These are phyloP conservation scores for Dendrocalamus latiflorus DNA, from an alignment of 202 grass and related monocot species.

Conservation along the genomic window DNA sequence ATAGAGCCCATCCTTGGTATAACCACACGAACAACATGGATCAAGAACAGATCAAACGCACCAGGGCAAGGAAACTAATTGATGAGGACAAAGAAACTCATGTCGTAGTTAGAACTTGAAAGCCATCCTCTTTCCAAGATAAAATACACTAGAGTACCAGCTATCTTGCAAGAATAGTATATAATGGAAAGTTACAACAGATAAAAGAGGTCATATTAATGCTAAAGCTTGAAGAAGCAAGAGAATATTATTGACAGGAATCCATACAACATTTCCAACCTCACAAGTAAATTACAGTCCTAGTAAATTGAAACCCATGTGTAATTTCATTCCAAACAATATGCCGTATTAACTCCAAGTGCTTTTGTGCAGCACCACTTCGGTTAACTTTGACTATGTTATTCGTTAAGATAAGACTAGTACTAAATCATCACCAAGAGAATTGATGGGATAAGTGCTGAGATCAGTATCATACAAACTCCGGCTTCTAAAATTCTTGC, in stretches of 20 bases:
- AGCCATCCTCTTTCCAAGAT: no score
- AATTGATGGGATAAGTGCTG: no score
- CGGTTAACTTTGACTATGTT: not conserved
- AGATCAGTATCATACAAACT: not conserved
- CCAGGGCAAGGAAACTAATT: no score
- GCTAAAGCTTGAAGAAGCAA: not conserved
- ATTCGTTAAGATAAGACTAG: not conserved
- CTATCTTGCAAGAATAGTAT: not conserved
- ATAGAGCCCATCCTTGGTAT: no score
- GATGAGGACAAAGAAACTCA: no score
- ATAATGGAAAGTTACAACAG: not conserved
- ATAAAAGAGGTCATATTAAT: not conserved
- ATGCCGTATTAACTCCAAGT: not conserved
- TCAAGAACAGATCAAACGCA: no score
- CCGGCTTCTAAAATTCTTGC: no score
- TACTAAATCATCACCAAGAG: not conserved
- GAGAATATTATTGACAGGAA: not conserved
- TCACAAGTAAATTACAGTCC: not conserved
- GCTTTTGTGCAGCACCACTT: not conserved
- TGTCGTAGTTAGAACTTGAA: no score
- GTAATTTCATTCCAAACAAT: no score
- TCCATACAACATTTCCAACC: not conserved
- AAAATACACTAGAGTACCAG: no score
- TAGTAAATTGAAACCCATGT: not conserved
- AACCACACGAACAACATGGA: no score